A percentile compares a stretch with the other conserved stretches of the same genome.
phyloP scores from a whole-genome alignment of 768 basidiomycete species.

The Pisolithus sp. region DNA sequence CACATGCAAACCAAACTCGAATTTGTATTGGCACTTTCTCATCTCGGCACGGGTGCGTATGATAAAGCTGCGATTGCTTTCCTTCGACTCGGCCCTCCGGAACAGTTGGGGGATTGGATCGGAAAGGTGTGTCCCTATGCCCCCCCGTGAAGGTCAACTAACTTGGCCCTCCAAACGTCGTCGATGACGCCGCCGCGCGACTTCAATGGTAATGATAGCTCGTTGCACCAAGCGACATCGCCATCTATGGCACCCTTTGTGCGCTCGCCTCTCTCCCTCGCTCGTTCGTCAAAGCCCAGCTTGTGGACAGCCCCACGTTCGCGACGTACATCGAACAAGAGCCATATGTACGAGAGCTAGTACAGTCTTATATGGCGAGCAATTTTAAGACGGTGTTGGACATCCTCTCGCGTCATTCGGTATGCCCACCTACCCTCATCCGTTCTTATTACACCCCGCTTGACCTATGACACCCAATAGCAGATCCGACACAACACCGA shows the following conservation, averaged over 20 bases:
- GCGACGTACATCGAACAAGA: constrained; percentile 78
- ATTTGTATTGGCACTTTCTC: constrained; percentile 71
- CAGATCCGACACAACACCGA: constrained; percentile 77
- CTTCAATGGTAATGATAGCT: constrained; percentile 36
- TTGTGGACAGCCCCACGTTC: constrained; percentile 67
- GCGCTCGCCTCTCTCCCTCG: constrained; percentile 75
- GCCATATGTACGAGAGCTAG: constrained; percentile 77
- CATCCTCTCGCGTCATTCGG: constrained; percentile 66
- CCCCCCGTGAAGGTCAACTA: not conserved
- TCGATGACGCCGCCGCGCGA: not conserved
- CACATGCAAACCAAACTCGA: constrained; percentile 73
- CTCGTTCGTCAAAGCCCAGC: constrained; percentile 56
- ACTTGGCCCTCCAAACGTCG: no score
- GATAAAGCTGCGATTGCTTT: constrained; percentile 77
- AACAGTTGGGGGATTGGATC: constrained; percentile 72
- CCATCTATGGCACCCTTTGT: constrained; percentile 79
- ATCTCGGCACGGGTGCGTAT: constrained; percentile 65
- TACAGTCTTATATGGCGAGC: constrained; percentile 81
- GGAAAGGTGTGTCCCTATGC: constrained; percentile 45
- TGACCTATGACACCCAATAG: not conserved
- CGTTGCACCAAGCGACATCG: constrained; percentile 76
- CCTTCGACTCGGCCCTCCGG: constrained; percentile 57
- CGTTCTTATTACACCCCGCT: not conserved
- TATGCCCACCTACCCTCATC: constrained; percentile 24
- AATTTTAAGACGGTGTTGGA: constrained; percentile 81